These are phyloP conservation scores for Leccinum pachyderme DNA, from an alignment of 1,284 basidiomycete species.

Conservation along the genomic window DNA sequence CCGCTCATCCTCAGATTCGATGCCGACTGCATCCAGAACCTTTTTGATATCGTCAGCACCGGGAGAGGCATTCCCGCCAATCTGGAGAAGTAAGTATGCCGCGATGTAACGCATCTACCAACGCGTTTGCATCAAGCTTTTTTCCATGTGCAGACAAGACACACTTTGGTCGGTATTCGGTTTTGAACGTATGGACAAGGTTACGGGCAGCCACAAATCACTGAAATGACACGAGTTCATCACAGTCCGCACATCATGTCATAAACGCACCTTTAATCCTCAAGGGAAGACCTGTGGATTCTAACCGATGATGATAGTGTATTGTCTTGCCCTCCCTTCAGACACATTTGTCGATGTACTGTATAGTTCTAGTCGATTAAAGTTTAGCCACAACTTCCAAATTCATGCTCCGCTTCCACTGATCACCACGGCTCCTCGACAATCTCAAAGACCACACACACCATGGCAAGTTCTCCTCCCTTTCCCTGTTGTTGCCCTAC, in stretches of 20 bases:
- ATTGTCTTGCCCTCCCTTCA: neutral
- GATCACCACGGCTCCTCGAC: constrained; percentile 15
- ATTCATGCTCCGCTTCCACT: constrained; percentile 43
- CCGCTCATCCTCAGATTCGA: constrained; percentile 86
- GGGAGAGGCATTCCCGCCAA: constrained; percentile 90
- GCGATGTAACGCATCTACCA: constrained; percentile 93
- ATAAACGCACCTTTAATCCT: constrained; percentile 74
- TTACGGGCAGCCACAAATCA: constrained; percentile 86
- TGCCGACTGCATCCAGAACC: constrained; percentile 84
- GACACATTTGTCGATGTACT: constrained; percentile 37
- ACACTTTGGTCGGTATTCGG: constrained; percentile 42
- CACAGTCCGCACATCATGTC: neutral
- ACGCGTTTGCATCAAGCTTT: constrained; percentile 4
- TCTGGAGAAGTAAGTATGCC: constrained; percentile 96
- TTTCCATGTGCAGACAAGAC: constrained; percentile 11
- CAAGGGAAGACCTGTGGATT: constrained; percentile 86
- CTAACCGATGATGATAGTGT: constrained; percentile 59
- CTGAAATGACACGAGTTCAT: constrained; percentile 37
- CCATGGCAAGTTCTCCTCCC: constrained; percentile 50
- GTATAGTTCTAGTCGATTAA: constrained; percentile 55
- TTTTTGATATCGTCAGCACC: constrained; percentile 88
- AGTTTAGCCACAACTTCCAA: constrained; percentile 40
- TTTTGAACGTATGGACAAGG: constrained; percentile 35
- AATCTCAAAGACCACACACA: constrained; percentile 37
- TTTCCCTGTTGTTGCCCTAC: neutral